Base-by-base conservation (phyloP, 148 eudicot genomes). In the Bassia scoparia region DNA sequence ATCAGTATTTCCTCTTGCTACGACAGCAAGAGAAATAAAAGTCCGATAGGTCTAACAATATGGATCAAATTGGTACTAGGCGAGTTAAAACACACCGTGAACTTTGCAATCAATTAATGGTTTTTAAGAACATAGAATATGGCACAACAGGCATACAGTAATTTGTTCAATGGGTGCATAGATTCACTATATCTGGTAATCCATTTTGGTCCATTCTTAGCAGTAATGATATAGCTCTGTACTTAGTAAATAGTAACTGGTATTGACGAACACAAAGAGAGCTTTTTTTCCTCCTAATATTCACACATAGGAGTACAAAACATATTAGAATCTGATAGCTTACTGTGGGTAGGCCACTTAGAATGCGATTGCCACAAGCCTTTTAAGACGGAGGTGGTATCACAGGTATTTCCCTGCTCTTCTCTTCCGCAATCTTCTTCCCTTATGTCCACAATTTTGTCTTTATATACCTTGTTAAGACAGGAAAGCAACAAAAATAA, bases 291-390 rank as follows among this genome's bases (percentile, higher is more conserved):
- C 59, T 23, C 20, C 20, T 20, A 14, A 11, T 27, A 10, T 8
- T 27, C 17, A 7, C 16, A 27, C 16, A 27, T 13, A 27, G 7
- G 35, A 37, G 16, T 21, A 66, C 18, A 38, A 30, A n/a, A 18
- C 13, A 44, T 15, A 21, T 41, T 11, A 52, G 33, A n/a, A 56
- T 14, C n/a, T n/a, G n/a, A n/a, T 24, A 76, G 77, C 89, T 84
- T 85, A 93, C 98, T 0, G 98, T 46, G 98, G 98, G 75, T 93
- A 93, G 98, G 98, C 98, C 98, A 93, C 80, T 93, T 93, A 56
- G 98, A 83, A 81, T 93, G 98, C 13, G 96, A 87, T 73, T 90
- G 98, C 98, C 98, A 93, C 98, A 93, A 80, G 91, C 89, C 74
- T 93, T 93, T n/a, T n/a, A n/a, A 83, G 69, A 90, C 91, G 69